These are phyloP conservation scores for Pyrenophora graminea DNA, from an alignment of 2,329 filamentous ascomycete genomes.

Conservation along the genomic window DNA sequence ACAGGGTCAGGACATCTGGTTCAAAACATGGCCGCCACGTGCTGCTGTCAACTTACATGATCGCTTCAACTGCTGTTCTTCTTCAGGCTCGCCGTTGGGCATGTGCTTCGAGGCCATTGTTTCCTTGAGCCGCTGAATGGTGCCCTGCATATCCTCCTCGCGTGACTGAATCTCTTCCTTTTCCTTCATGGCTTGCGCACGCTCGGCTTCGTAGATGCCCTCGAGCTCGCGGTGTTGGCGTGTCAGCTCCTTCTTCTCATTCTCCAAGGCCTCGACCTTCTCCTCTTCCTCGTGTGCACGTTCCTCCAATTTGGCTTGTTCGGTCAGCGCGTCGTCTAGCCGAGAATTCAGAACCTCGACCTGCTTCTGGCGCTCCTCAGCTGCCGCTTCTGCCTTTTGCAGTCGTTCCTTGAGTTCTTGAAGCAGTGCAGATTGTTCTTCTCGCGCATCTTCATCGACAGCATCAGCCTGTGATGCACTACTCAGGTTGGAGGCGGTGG, in stretches of 20 bases:
- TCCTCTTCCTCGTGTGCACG: conserved; percentile 84
- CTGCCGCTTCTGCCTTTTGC: conserved; percentile 75
- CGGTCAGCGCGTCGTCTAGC: conserved; percentile 80
- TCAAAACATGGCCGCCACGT: background rate
- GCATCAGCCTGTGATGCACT: conserved; percentile 44
- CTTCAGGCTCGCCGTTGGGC: conserved; percentile 53
- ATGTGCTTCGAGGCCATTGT: conserved; percentile 75
- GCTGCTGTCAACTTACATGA: conserved; percentile 51
- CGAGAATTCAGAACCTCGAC: conserved; percentile 80
- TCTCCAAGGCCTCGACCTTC: conserved; percentile 76
- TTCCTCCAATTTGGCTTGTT: conserved; percentile 87
- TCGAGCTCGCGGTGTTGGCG: conserved; percentile 90
- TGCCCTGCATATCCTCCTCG: conserved; percentile 87
- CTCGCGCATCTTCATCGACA: conserved; percentile 68
- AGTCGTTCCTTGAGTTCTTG: conserved; percentile 85
- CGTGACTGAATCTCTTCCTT: conserved; percentile 83
- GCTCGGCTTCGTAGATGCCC: conserved; percentile 87
- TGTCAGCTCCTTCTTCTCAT: conserved; percentile 81
- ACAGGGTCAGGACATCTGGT: conserved; percentile 23
- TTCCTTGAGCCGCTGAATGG: conserved; percentile 92
- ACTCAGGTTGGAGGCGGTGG: conserved; percentile 40
- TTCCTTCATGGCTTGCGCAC: conserved; percentile 83
- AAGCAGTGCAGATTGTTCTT: conserved; percentile 76
- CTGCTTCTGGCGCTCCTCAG: conserved; percentile 83
- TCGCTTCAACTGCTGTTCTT: conserved; percentile 56